Percentiles rank a stretch among this genome's conserved stretches.
Conservation (phyloP, 2,329 filamentous ascomycete genomes). For the Pyrenophora graminea region DNA sequence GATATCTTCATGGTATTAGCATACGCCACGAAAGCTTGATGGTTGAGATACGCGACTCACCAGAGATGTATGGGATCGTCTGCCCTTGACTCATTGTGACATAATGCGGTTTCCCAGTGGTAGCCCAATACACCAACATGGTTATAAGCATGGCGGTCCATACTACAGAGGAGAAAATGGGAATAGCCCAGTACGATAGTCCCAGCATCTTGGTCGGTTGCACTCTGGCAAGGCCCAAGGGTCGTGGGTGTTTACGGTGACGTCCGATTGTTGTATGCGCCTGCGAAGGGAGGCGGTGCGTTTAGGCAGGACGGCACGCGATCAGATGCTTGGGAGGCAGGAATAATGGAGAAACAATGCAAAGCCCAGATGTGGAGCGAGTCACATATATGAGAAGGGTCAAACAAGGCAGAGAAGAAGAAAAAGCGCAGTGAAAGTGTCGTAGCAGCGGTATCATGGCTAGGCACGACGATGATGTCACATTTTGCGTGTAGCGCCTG, state of each 20-base stretch:
- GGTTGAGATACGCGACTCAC: slow-evolving; percentile 42
- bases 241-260: background rate
- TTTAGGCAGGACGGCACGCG: slow-evolving; percentile 7
- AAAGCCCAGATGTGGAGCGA: slow-evolving; percentile 1
- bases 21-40: background rate
- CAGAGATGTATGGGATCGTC: slow-evolving; percentile 72
- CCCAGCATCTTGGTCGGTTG: slow-evolving; percentile 33
- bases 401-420: slow-evolving; percentile 6
- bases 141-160: slow-evolving; percentile 66
- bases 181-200: slow-evolving; percentile 64
- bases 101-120: slow-evolving; percentile 62
- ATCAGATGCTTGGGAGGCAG: slow-evolving; percentile 1
- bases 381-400: slow-evolving; percentile 7
- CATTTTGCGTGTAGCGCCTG: slow-evolving; percentile 2
- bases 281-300: slow-evolving; percentile 6
- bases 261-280: background rate
- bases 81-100: slow-evolving; percentile 63
- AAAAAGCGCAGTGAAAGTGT: slow-evolving; percentile 10
- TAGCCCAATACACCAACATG: slow-evolving; percentile 71
- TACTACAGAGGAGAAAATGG: slow-evolving; percentile 65
- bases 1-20: slow-evolving; percentile 52
- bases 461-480: slow-evolving; percentile 20
- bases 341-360: slow-evolving; percentile 3
- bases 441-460: slow-evolving; percentile 10
- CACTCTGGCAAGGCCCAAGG: background rate